Evolutionary conservation across 1,284 basidiomycete species (phyloP).

Genomic region (Naganishia albida): DNA sequence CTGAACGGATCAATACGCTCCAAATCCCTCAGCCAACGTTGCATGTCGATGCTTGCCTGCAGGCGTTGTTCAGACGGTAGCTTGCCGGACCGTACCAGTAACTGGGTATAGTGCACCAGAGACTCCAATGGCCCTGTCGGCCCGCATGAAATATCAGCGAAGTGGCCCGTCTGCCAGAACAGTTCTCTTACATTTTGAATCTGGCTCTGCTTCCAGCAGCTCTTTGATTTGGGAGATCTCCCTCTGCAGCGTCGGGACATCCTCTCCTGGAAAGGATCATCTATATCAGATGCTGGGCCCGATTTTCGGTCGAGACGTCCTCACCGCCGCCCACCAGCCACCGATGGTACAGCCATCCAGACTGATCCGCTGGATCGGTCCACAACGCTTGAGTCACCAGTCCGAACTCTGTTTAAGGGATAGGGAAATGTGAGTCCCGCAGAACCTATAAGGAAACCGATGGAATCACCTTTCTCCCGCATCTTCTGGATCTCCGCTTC

Average conservation of each 20-base stretch:
- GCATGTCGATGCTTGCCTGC: slow-evolving; percentile 39
- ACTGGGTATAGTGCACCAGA: slow-evolving; percentile 70
- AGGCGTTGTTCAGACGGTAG: slow-evolving; percentile 32
- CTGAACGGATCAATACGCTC: slow-evolving; percentile 49
- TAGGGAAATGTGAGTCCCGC: no score
- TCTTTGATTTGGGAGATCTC: slow-evolving; percentile 82
- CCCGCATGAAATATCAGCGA: slow-evolving; percentile 8
- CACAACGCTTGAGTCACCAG: slow-evolving; percentile 91
- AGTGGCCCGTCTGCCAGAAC: background rate
- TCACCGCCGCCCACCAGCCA: slow-evolving; percentile 83
- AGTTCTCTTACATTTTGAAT: slow-evolving; percentile 74
- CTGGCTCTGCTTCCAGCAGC: slow-evolving; percentile 84
- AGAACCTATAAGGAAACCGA: background rate
- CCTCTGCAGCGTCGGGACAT: slow-evolving; percentile 63
- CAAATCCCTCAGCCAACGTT: slow-evolving; percentile 42
- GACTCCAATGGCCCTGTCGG: slow-evolving; percentile 85
- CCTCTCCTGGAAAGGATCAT: slow-evolving; percentile 57
- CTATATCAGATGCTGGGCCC: background rate
- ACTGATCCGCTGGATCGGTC: slow-evolving; percentile 94
- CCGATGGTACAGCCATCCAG: slow-evolving; percentile 96
- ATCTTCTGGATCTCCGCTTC: slow-evolving; percentile 27
- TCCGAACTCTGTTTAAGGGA: slow-evolving; percentile 70
- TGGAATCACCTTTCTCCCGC: slow-evolving; percentile 12
- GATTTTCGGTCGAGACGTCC: slow-evolving; percentile 33
- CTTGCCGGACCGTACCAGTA: slow-evolving; percentile 36